phyloP scores from a whole-genome alignment of 106 monocot genomes.

The Cymbidium sinense region DNA sequence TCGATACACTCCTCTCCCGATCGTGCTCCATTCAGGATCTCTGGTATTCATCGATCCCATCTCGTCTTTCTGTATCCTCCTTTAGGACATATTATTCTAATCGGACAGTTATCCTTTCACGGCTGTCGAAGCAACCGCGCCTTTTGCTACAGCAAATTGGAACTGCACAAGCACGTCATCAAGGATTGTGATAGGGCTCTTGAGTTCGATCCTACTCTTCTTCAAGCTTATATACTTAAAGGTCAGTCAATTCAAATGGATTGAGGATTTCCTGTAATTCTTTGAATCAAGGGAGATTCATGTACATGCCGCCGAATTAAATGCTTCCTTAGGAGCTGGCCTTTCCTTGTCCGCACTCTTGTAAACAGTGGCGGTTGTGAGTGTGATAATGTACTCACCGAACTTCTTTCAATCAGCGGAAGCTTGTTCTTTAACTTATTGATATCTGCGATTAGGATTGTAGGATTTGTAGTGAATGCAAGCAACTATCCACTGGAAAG shows the following conservation, averaged over 20 bases:
- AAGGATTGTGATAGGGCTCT: slow-evolving; percentile 92
- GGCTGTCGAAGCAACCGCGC: slow-evolving; percentile 70
- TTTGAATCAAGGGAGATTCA: not conserved
- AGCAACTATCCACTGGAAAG: too few species aligned
- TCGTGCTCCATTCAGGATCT: slow-evolving; percentile 69
- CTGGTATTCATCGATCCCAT: slow-evolving; percentile 34
- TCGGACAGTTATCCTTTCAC: not conserved
- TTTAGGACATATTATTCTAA: not conserved
- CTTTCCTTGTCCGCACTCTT: not conserved
- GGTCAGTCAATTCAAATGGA: slow-evolving; percentile 27
- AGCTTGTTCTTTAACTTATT: not conserved
- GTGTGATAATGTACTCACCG: not conserved
- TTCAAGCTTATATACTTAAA: slow-evolving; percentile 91
- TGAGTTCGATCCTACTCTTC: slow-evolving; percentile 46
- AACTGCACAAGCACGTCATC: slow-evolving; percentile 90
- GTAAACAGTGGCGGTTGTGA: not conserved
- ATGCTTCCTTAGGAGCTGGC: not conserved
- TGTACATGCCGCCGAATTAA: not conserved
- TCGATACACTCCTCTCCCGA: slow-evolving; percentile 57
- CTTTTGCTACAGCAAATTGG: slow-evolving; percentile 86
- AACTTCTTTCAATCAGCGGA: not conserved
- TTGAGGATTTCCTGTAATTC: not conserved
- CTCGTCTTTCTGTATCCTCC: not conserved
- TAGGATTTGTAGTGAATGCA: not conserved
- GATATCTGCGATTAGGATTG: not conserved